Conservation (phyloP, 2,329 filamentous ascomycete genomes). For the Cladosporium sp. region DNA sequence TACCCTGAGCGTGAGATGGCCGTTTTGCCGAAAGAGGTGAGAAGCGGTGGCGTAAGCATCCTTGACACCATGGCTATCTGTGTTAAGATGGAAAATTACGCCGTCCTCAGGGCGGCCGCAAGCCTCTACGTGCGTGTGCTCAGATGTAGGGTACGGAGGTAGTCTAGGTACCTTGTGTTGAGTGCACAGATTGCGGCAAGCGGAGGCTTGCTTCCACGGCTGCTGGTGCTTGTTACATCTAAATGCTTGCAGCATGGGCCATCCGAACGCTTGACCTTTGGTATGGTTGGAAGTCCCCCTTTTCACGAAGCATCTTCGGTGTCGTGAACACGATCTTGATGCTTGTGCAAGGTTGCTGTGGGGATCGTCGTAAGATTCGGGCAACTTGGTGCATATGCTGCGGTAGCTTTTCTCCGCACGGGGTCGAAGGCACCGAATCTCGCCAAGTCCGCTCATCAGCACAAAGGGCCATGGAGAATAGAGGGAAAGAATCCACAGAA, state of each 20-base stretch:
- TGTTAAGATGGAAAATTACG: too few relatives aligned
- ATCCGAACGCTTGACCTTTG: not conserved
- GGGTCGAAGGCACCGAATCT: not conserved
- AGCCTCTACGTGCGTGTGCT: too few relatives aligned
- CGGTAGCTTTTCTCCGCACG: not conserved
- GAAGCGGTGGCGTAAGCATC: too few relatives aligned
- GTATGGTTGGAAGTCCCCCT: too few relatives aligned
- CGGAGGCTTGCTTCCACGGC: not conserved
- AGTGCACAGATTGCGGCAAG: not conserved
- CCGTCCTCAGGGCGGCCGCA: too few relatives aligned
- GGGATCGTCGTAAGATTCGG: not conserved
- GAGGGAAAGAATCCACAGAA: too few relatives aligned
- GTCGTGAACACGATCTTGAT: not conserved
- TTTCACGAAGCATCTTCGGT: not conserved
- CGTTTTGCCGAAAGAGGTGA: too few relatives aligned
- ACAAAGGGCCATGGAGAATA: too few relatives aligned
- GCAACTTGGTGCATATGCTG: not conserved
- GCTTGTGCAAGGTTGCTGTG: not conserved
- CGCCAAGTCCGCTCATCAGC: not conserved
- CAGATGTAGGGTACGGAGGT: too few relatives aligned
- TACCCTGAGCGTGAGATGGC: too few relatives aligned
- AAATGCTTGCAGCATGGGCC: not conserved
- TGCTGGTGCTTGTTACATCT: not conserved
- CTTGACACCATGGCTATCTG: too few relatives aligned
- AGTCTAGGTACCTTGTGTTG: too few relatives aligned